Evolutionary conservation across 75 land plant genomes (phyloP).

Genomic region (Cryptomeria japonica): DNA sequence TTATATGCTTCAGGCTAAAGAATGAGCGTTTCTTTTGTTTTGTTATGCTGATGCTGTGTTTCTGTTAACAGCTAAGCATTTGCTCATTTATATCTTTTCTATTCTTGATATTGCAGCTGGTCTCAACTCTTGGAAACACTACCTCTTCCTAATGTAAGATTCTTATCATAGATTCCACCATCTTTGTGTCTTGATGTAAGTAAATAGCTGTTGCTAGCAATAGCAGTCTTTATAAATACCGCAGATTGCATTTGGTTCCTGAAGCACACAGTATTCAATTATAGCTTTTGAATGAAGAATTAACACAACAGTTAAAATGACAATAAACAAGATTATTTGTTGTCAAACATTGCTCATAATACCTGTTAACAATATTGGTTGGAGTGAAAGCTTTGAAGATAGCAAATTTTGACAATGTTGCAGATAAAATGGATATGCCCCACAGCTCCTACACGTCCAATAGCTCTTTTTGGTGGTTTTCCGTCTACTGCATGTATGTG

Average conservation of each 20-base stretch:
- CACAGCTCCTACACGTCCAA: constrained; percentile 86
- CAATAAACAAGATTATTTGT: not conserved
- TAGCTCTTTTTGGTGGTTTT: constrained; percentile 72
- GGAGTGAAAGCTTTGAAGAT: not conserved
- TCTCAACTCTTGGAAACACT: constrained; percentile 63
- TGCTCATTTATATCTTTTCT: not conserved
- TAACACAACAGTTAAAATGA: not conserved
- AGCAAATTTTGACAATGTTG: constrained; percentile 11
- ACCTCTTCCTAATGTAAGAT: constrained; percentile 75
- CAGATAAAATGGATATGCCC: constrained; percentile 98
- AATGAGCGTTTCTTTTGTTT: not conserved
- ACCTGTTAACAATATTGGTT: not conserved
- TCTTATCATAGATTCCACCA: not conserved
- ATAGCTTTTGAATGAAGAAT: not conserved
- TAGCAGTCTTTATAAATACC: not conserved
- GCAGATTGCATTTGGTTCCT: not conserved
- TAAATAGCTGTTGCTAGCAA: constrained; percentile 9
- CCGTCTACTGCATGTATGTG: constrained; percentile 83
- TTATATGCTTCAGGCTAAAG: not conserved
- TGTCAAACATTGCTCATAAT: not conserved
- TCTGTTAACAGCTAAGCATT: not conserved
- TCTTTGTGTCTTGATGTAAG: not conserved
- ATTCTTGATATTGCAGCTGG: constrained; percentile 52
- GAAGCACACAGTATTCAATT: not conserved
- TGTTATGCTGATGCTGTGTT: not conserved